Percentiles rank a stretch among this genome's conserved stretches.
Evolutionary conservation across 768 basidiomycete genomes (phyloP).

Genomic region (Agaricus blazei): DNA sequence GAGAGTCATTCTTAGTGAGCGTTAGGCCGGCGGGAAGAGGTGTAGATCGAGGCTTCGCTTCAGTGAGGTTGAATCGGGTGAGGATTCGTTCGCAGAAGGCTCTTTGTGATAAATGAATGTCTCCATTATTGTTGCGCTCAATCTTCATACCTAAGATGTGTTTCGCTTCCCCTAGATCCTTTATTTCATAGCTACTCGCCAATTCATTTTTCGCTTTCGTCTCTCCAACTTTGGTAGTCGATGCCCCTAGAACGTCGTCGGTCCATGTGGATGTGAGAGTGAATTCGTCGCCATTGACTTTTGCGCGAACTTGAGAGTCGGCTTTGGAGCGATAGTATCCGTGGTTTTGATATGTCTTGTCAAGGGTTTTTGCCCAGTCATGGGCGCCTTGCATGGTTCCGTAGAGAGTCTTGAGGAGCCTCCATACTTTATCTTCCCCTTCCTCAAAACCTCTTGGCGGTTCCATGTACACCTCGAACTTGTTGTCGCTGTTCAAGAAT

Average conservation of each 20-base stretch:
- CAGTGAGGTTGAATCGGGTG: slow-evolving; percentile 5
- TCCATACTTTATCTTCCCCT: slow-evolving; percentile 8
- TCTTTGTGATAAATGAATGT: slow-evolving; percentile 1
- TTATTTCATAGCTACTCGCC: slow-evolving; percentile 6
- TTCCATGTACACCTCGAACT: slow-evolving; percentile 15
- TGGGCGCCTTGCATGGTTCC: slow-evolving; percentile 15
- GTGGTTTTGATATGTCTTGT: slow-evolving; percentile 7
- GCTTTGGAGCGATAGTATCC: slow-evolving; percentile 9
- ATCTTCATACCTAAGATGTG: slow-evolving; percentile 12
- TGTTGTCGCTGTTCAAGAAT: slow-evolving; percentile 16
- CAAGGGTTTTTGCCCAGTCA: slow-evolving; percentile 9
- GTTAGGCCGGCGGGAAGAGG: slow-evolving; percentile 4
- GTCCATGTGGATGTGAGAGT: slow-evolving; percentile 2
- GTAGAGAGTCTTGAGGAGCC: slow-evolving; percentile 14
- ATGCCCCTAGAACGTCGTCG: background rate
- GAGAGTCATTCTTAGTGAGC: background rate
- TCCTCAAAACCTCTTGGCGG: slow-evolving; percentile 11
- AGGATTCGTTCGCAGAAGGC: slow-evolving; percentile 7
- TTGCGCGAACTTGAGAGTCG: slow-evolving; percentile 4
- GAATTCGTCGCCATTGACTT: slow-evolving; percentile 11
- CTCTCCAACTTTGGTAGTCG: too few species aligned
- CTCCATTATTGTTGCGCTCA: background rate
- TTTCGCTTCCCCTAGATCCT: slow-evolving; percentile 10
- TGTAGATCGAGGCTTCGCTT: slow-evolving; percentile 8
- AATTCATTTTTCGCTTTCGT: too few species aligned